Conservation (phyloP, 2,329 filamentous ascomycete genomes). For the Fusarium coffeatum region DNA sequence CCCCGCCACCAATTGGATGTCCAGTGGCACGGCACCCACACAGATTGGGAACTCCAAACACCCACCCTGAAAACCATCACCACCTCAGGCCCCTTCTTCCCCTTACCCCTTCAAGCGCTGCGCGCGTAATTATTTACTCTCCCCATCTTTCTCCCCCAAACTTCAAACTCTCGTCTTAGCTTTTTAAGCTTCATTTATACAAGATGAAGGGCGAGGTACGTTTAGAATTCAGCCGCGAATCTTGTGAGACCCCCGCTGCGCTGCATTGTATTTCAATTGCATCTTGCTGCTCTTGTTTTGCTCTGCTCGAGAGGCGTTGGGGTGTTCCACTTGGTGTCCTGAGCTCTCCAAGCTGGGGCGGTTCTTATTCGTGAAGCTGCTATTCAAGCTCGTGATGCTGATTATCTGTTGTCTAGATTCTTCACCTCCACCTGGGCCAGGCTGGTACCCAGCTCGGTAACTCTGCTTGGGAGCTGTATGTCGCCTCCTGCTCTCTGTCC, state of each 20-base stretch:
- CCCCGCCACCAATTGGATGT: conserved; percentile 46
- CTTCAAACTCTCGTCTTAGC: conserved; percentile 37
- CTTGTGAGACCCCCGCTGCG: neutral
- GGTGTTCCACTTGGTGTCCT: conserved; percentile 39
- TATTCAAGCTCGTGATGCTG: conserved; percentile 30
- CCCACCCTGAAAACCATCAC: conserved; percentile 52
- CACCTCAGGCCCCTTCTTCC: conserved; percentile 46
- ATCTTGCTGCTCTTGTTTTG: conserved; percentile 4
- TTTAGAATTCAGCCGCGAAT: conserved; percentile 21
- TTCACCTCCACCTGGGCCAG: conserved; percentile 74
- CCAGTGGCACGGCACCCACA: conserved; percentile 41
- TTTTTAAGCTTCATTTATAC: conserved; percentile 44
- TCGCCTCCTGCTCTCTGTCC: conserved; percentile 46
- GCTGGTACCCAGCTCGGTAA: conserved; percentile 80
- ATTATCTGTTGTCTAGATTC: conserved; percentile 59
- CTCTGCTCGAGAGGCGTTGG: conserved; percentile 17
- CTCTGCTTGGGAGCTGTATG: conserved; percentile 81
- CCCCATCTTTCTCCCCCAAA: conserved; percentile 36
- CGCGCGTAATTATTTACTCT: conserved; percentile 49
- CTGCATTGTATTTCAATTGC: conserved; percentile 9
- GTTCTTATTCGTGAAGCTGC: conserved; percentile 22
- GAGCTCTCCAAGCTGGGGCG: conserved; percentile 19
- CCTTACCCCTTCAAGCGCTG: conserved; percentile 50
- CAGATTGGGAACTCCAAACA: conserved; percentile 47
- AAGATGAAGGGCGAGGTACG: conserved; percentile 70